Base-by-base conservation (phyloP, 371 early-diverging fungal species). In the Mucor ambiguus region DNA sequence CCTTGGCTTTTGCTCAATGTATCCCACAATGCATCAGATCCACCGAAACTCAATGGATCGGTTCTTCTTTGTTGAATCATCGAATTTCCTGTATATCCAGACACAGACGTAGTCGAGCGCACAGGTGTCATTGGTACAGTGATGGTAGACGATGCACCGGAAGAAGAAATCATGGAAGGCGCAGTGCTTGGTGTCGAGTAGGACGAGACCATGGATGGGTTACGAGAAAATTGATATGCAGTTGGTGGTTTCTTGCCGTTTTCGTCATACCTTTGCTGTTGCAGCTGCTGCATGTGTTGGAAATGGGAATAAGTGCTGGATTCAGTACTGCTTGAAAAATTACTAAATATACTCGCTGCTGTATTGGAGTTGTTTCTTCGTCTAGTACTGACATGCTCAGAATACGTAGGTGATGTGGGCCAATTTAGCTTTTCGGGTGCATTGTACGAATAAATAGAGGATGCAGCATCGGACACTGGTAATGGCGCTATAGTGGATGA, bases 21-120 rank as follows among this genome's bases (percentile, higher is more conserved):
- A 29, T 79, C 80, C 80, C 82, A 82, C 6, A 82, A 58, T 22
- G 73, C 80, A 61, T 82, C 80, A 0, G 78, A 80, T 0, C 82
- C 82, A 44, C 82, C 82, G 69, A 80, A 82, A 0, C 69, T 67
- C 2, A 82, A 58, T 12, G 80, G 80, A 37, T 82, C 80, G 0
- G 72, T 67, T 29, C 71, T 74, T 49, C 70, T 63, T 58, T 82
- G 80, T 30, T 72, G 73, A 18, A 75, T 80, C 22, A 75, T 60
- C 1, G 70, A 66, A 20, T 33, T 61, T 32, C 60, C 69, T 68
- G 61, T 69, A 71, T 22, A 52, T 26, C 26, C 64, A 55, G 65
- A 60, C 4, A 74, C 58, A 20, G 77, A 69, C 38, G 70, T 68
- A 28, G 64, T 71, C 1, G 72, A 72, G 6, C 74, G 70, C 14